These are phyloP conservation scores for Pythium brachiatum DNA, from an alignment of 352 stramenopile genomes.

Conservation along the genomic window DNA sequence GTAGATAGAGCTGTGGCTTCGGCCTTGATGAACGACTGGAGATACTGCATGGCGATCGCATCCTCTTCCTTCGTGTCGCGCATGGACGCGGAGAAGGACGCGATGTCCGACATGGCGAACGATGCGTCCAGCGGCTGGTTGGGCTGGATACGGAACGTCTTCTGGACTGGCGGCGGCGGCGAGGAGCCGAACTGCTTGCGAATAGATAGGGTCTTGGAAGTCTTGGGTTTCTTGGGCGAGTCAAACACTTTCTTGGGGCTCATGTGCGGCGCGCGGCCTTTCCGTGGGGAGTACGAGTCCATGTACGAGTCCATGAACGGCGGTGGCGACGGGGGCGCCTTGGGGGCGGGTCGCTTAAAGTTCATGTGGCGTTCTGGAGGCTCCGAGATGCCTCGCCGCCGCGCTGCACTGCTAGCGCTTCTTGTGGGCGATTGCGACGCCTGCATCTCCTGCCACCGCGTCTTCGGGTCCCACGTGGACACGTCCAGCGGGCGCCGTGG, in stretches of 20 bases:
- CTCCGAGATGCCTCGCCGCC: slow-evolving; percentile 15
- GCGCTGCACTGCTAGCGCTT: background rate
- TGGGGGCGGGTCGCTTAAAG: background rate
- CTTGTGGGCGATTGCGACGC: background rate
- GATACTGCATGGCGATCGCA: slow-evolving; percentile 29
- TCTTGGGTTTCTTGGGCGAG: slow-evolving; percentile 2
- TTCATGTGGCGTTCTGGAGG: slow-evolving; percentile 17
- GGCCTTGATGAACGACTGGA: slow-evolving; percentile 25
- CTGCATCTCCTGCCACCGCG: slow-evolving; percentile 15
- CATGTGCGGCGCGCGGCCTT: slow-evolving; percentile 10
- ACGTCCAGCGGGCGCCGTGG: background rate
- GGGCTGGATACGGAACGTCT: slow-evolving; percentile 11
- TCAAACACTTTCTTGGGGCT: slow-evolving; percentile 15
- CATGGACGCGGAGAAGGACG: slow-evolving; percentile 19
- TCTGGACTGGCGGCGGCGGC: slow-evolving; percentile 10
- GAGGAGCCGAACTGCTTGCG: slow-evolving; percentile 14
- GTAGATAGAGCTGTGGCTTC: background rate
- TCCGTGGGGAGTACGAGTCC: slow-evolving; percentile 12
- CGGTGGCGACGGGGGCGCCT: slow-evolving; percentile 10
- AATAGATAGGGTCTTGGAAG: slow-evolving; percentile 21
- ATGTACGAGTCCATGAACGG: slow-evolving; percentile 8
- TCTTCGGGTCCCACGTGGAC: slow-evolving; percentile 7
- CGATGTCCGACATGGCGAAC: slow-evolving; percentile 18
- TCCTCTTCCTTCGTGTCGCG: slow-evolving; percentile 20
- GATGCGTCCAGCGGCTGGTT: slow-evolving; percentile 17